These are phyloP conservation scores for Lentinula lateritia DNA, from an alignment of 768 basidiomycete genomes.

Conservation along the genomic window DNA sequence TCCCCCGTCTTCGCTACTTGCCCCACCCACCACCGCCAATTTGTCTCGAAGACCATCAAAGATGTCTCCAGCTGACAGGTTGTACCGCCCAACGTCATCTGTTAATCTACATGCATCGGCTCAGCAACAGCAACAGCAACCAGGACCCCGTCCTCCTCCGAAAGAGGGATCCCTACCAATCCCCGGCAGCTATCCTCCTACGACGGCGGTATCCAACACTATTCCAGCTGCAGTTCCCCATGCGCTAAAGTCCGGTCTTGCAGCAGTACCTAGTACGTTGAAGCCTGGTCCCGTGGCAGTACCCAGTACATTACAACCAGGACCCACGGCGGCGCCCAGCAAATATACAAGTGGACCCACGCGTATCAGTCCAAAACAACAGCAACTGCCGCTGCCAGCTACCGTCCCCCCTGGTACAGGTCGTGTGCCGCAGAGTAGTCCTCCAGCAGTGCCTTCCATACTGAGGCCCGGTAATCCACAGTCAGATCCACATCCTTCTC, in stretches of 20 bases:
- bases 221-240: background rate
- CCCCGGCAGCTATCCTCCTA: slow-evolving; percentile 11
- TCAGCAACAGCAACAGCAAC: slow-evolving; percentile 9
- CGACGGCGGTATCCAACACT: background rate
- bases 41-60: slow-evolving; percentile 50
- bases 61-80: slow-evolving; percentile 42
- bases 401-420: background rate
- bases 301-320: background rate
- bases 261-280: slow-evolving; percentile 6
- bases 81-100: slow-evolving; percentile 32
- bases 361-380: slow-evolving; percentile 1
- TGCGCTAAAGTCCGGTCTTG: slow-evolving; percentile 15
- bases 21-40: slow-evolving; percentile 19
- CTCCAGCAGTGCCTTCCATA: slow-evolving; percentile 6
- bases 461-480: slow-evolving; percentile 7
- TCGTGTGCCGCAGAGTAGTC: background rate
- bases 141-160: slow-evolving; percentile 11
- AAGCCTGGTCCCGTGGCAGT: background rate
- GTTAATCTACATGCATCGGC: slow-evolving; percentile 14
- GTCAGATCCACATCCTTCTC: slow-evolving; percentile 1
- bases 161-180: background rate
- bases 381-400: slow-evolving; percentile 1
- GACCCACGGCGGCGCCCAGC: slow-evolving; percentile 10
- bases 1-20: slow-evolving; percentile 18
- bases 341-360: slow-evolving; percentile 15